Evolutionary conservation across 2,329 filamentous ascomycete genomes (phyloP).

Genomic region (Zopfia rhizophila): DNA sequence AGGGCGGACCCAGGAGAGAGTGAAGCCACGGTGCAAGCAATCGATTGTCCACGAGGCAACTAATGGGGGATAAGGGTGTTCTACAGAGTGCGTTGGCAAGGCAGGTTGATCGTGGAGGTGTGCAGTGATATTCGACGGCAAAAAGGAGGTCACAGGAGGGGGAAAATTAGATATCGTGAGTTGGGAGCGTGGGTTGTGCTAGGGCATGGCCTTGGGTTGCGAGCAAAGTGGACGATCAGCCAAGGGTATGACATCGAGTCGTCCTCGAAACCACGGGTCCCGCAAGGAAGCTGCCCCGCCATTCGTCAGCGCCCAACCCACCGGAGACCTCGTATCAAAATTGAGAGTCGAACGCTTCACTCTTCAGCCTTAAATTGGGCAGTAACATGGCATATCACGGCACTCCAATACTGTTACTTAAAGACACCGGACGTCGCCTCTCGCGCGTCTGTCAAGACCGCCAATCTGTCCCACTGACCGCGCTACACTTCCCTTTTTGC

Average conservation of each 20-base stretch:
- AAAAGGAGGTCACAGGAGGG: background rate
- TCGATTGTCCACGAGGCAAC: constrained; percentile 22
- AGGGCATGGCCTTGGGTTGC: too few relatives aligned
- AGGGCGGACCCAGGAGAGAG: constrained; percentile 26
- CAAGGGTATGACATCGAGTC: constrained; percentile 13
- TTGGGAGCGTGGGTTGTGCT: background rate
- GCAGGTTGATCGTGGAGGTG: background rate
- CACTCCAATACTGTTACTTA: background rate
- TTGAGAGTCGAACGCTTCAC: too few relatives aligned
- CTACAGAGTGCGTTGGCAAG: constrained; percentile 3
- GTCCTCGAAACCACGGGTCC: background rate
- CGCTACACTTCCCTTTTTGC: constrained; percentile 1
- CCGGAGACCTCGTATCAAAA: background rate
- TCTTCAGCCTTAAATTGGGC: too few relatives aligned
- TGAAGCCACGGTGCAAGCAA: constrained; percentile 18
- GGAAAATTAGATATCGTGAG: constrained; percentile 1
- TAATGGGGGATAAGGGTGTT: constrained; percentile 22
- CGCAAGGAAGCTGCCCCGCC: background rate
- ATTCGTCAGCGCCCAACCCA: background rate
- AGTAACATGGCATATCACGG: too few relatives aligned
- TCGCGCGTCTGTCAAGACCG: too few relatives aligned
- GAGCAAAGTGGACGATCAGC: constrained; percentile 8
- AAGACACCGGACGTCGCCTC: constrained; percentile 16
- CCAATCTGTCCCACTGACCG: constrained; percentile 7
- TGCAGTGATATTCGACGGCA: background rate